These are phyloP conservation scores for Fusarium neocosmosporiellum DNA, from an alignment of 2,329 filamentous ascomycete genomes.

Conservation along the genomic window DNA sequence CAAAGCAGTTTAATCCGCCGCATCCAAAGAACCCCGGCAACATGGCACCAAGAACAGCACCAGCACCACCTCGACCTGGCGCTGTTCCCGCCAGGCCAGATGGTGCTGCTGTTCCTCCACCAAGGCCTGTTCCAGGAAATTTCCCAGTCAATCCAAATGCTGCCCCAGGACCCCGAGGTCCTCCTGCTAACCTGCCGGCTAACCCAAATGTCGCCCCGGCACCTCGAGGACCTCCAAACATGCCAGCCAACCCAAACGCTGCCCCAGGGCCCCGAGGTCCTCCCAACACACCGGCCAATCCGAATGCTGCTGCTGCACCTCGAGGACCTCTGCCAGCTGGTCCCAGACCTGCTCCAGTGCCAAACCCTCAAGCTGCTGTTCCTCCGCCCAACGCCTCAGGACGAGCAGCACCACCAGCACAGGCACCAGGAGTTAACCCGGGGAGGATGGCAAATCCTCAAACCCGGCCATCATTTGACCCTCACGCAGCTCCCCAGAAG, in stretches of 20 bases:
- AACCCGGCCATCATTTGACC: background rate
- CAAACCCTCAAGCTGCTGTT: background rate
- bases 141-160: background rate
- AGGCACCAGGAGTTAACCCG: background rate
- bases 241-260: background rate
- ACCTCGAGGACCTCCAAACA: background rate
- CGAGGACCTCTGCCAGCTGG: background rate
- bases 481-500: background rate
- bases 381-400: background rate
- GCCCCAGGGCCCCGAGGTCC: background rate
- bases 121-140: background rate
- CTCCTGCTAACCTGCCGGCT: background rate
- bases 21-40: background rate
- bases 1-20: background rate
- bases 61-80: background rate
- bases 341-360: background rate
- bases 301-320: background rate
- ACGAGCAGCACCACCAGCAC: background rate
- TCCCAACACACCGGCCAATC: background rate
- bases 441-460: background rate
- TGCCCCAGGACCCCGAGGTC: background rate
- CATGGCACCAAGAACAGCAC: background rate
- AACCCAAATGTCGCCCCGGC: background rate
- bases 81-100: too few relatives aligned
- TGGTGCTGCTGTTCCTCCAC: background rate